Conservation (phyloP, 2,329 filamentous ascomycete species). For the Alternaria burnsii region DNA sequence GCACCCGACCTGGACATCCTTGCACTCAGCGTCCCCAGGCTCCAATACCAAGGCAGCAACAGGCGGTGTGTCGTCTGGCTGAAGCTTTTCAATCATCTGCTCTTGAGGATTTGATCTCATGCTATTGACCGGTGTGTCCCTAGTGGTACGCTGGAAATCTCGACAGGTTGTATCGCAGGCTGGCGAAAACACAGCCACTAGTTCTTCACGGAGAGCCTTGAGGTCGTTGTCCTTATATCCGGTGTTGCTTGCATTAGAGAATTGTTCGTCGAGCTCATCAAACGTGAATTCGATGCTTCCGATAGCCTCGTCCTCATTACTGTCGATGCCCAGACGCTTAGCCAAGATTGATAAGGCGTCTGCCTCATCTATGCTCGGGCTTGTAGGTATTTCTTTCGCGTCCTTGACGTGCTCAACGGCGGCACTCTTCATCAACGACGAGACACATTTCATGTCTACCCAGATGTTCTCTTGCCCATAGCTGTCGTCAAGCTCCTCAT, state of each 20-base stretch:
- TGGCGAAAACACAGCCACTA: background rate
- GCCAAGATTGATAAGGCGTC: background rate
- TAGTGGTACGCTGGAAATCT: background rate
- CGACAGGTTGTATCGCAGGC: background rate
- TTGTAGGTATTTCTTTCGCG: background rate
- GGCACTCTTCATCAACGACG: background rate
- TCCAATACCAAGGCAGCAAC: conserved; percentile 26
- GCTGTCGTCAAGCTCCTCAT: background rate
- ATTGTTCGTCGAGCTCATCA: background rate
- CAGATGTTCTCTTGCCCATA: background rate
- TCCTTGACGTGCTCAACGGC: background rate
- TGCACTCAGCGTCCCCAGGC: conserved; percentile 15
- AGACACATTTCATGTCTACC: background rate
- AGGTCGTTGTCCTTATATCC: conserved; percentile 5
- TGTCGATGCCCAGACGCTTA: background rate
- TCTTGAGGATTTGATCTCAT: background rate
- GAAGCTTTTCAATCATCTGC: background rate
- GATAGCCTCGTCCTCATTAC: background rate
- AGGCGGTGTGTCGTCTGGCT: conserved; percentile 7
- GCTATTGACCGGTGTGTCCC: background rate
- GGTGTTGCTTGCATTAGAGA: background rate
- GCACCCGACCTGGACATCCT: conserved; percentile 20
- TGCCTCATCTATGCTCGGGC: background rate
- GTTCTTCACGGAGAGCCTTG: conserved; percentile 1
- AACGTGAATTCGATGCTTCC: conserved; percentile 3